Percentiles rank a stretch among this genome's conserved stretches.
These are phyloP conservation scores for Trypanosomatidae sp. DNA, from an alignment of 208 protist species.

Conservation along the genomic window DNA sequence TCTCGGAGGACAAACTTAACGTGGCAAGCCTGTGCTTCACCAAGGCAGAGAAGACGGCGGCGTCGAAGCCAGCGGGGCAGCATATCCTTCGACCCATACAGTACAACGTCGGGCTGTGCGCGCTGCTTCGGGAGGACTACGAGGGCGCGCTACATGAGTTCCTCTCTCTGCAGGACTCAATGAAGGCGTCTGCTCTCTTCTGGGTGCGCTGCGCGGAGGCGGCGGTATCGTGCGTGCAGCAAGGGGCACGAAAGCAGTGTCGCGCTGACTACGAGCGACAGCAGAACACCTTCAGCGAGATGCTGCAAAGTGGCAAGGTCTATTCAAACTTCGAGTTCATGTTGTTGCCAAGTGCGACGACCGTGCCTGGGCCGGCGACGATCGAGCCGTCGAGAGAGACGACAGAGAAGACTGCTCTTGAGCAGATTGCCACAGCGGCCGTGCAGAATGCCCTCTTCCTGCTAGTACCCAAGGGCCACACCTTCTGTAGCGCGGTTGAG, in stretches of 20 bases:
- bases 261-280: conserved; percentile 74
- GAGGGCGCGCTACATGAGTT: conserved; percentile 71
- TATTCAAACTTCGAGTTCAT: conserved; percentile 83
- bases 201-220: conserved; percentile 87
- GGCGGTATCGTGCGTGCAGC: conserved; percentile 60
- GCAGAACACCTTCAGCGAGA: conserved; percentile 59
- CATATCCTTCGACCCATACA: conserved; percentile 50
- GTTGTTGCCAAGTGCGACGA: conserved; percentile 65
- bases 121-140: conserved; percentile 76
- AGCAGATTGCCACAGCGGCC: conserved; percentile 52
- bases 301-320: conserved; percentile 69
- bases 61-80: conserved; percentile 27
- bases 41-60: conserved; percentile 64
- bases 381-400: conserved; percentile 27
- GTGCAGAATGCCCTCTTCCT: conserved; percentile 87
- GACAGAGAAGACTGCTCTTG: conserved; percentile 31
- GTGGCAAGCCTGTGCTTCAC: conserved; percentile 84
- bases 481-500: conserved; percentile 50
- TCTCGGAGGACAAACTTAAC: conserved; percentile 74
- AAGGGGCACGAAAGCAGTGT: conserved; percentile 26
- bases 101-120: conserved; percentile 88
- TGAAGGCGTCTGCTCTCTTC: conserved; percentile 75
- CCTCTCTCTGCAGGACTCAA: conserved; percentile 69
- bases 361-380: conserved; percentile 39
- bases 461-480: conserved; percentile 63